phyloP scores from a whole-genome alignment of 306 rosid species.

The Luffa acutangula region DNA sequence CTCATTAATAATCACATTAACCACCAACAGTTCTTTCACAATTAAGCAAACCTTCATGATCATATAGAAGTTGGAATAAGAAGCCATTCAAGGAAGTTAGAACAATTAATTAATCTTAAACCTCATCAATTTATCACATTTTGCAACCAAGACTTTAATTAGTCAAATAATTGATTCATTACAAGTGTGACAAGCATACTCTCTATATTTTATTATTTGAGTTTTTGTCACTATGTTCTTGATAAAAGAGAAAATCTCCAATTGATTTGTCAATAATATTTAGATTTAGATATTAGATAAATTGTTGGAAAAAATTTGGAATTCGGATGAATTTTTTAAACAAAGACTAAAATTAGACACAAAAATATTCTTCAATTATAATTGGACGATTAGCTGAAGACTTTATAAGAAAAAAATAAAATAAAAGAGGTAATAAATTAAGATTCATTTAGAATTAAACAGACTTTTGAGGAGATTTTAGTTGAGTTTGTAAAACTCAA shows the following conservation, averaged over 20 bases:
- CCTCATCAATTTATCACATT: neutral
- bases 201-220: neutral
- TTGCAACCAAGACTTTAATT: neutral
- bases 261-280: neutral
- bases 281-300: neutral
- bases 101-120: neutral
- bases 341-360: too few relatives aligned
- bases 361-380: too few relatives aligned
- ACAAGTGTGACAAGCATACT: neutral
- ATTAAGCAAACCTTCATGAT: neutral
- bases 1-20: neutral
- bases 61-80: neutral
- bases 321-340: too few relatives aligned
- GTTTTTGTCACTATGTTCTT: neutral
- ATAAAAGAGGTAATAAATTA: neutral
- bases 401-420: neutral
- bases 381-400: neutral
- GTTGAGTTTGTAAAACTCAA: neutral
- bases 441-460: neutral
- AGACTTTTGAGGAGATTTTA: neutral
- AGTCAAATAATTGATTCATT: neutral
- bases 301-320: too few relatives aligned
- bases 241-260: neutral
- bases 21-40: conserved; percentile 1
- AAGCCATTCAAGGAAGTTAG: neutral